These are phyloP conservation scores for Aspergillus spinulosporus DNA, from an alignment of 2,329 filamentous ascomycete genomes.

Conservation along the genomic window DNA sequence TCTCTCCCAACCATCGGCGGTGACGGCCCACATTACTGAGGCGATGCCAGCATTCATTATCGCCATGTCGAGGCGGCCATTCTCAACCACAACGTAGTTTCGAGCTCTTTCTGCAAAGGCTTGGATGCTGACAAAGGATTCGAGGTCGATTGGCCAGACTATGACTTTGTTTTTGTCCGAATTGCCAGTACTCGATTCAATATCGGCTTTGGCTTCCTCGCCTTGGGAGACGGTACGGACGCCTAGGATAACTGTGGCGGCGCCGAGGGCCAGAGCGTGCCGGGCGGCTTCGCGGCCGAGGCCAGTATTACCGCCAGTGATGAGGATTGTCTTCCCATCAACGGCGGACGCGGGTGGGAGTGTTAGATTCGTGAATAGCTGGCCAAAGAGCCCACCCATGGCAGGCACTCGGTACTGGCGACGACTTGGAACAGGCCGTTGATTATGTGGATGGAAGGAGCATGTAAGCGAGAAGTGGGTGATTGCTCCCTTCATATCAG, in stretches of 20 bases:
- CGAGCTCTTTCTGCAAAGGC: conserved; percentile 38
- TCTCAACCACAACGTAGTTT: conserved; percentile 27
- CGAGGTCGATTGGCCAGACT: conserved; percentile 51
- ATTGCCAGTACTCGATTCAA: conserved; percentile 16
- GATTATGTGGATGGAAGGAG: too few species aligned
- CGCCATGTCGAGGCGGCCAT: conserved; percentile 36
- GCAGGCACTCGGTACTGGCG: too few species aligned
- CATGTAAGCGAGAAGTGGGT: too few species aligned
- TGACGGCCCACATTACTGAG: conserved; percentile 11
- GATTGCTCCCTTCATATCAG: too few species aligned
- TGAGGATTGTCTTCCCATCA: conserved; percentile 11
- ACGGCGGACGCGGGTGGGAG: neutral
- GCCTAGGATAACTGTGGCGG: conserved; percentile 47
- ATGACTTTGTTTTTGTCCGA: conserved; percentile 32
- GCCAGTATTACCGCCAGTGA: conserved; percentile 16
- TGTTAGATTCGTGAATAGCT: too few species aligned
- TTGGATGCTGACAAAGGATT: conserved; percentile 41
- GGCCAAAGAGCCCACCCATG: too few species aligned
- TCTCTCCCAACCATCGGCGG: conserved; percentile 26
- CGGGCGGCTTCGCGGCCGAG: conserved; percentile 52
- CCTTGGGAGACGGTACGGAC: conserved; percentile 47
- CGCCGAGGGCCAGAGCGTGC: conserved; percentile 44
- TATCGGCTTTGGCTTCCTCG: conserved; percentile 46
- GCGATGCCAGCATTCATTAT: conserved; percentile 43
- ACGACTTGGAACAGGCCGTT: too few species aligned